Evolutionary conservation across 768 basidiomycete species (phyloP), one percentile per base, ranked within the genome.

Genomic region (Cystobasidium ongulense): DNA sequence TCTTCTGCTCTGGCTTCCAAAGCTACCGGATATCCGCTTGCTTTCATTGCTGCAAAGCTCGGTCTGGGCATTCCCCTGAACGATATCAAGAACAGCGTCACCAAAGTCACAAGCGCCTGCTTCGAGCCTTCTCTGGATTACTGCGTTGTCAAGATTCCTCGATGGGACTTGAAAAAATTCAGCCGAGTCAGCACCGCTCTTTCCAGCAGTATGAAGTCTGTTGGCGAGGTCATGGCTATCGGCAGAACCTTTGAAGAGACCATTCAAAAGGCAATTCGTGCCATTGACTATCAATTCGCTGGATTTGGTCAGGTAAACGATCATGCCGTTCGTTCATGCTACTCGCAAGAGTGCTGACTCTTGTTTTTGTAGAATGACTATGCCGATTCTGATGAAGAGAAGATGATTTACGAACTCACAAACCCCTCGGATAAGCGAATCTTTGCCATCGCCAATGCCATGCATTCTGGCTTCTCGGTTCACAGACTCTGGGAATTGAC

Each of bases 101-200:
- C 95, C 64, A 95, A 94, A 81, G 89, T 91, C 71, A 98, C 95
- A 1, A 89, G 88, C 38, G 95, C 96, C 1, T 99, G 95, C 84
- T 99, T 99, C 81, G 95, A 99, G 83, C 96, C 95, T 5, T 91
- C 89, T 78, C 85, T 99, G 83, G 95, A 99, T 81, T 99, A 99
- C 80, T 87, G 89, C 72, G 93, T 98, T 54, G 94, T 98, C 80
- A 98, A 99, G 84, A 96, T 99, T 78, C 95, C 95, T 70, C 89
- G 95, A 76, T 99, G 95, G 95, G 96, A 99, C 82, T 84, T 98
- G 80, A 94, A 94, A 82, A 99, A 99, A 85, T 99, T 99, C 84
- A 92, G 79, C 78, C 88, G 95, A 57, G 95, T 99, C 79, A 93
- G 91, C 80, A 87, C 89, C 73, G 84, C 90, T 46, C 84, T 99